phyloP scores from a whole-genome alignment of 495 filamentous ascomycete species.

The Trichoderma erinaceum region DNA sequence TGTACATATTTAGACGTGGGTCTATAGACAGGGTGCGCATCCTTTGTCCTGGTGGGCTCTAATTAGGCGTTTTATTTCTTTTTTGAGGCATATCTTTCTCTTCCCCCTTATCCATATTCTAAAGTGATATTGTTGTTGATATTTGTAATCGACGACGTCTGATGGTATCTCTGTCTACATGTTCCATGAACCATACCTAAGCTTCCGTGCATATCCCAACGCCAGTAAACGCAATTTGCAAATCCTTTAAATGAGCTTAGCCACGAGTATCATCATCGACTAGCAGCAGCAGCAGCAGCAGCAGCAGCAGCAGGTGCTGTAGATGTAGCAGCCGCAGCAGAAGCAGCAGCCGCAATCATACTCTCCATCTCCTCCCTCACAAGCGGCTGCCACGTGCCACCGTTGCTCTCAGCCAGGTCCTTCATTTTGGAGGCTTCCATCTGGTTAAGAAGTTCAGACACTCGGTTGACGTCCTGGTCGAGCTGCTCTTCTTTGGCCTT shows the following conservation, averaged over 20 bases:
- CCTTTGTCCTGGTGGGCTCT: too few species aligned
- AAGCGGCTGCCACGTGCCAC: constrained; percentile 15
- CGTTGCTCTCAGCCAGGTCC: constrained; percentile 1
- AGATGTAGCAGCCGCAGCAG: constrained; percentile 1
- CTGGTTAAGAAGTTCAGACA: constrained; percentile 11
- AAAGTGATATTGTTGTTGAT: background rate
- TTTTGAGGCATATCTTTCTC: too few species aligned
- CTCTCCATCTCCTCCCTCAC: constrained; percentile 12
- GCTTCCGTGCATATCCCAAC: background rate
- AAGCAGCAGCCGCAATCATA: background rate
- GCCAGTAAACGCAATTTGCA: background rate
- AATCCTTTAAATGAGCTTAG: background rate
- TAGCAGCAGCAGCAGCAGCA: background rate
- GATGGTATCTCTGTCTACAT: background rate
- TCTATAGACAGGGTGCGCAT: background rate
- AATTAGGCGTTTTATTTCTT: too few species aligned
- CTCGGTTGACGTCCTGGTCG: constrained; percentile 14
- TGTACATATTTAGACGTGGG: constrained; percentile 1
- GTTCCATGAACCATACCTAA: background rate
- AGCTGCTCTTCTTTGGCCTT: constrained; percentile 23
- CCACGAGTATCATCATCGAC: background rate
- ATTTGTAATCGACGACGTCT: background rate
- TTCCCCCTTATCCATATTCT: too few species aligned
- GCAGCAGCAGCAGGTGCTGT: background rate
- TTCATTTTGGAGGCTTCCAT: constrained; percentile 15